Percentiles rank a stretch among this genome's conserved stretches.
Conservation (phyloP, 2,329 filamentous ascomycete genomes). For the Plenodomus tracheiphilus region DNA sequence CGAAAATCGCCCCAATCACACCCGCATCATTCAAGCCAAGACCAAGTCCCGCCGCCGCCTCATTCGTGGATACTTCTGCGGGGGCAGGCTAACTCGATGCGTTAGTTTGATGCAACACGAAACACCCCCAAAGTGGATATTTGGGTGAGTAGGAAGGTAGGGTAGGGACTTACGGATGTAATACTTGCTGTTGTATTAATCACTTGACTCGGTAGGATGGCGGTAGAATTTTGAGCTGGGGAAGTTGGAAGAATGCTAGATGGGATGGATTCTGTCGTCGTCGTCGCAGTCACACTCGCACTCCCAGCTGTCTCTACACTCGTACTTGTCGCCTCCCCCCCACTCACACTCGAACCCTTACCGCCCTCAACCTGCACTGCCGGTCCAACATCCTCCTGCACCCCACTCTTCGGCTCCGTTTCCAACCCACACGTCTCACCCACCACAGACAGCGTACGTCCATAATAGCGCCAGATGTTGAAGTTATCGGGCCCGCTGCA, state of each 20-base stretch:
- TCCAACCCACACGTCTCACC: constrained; percentile 28
- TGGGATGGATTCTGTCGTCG: constrained; percentile 4
- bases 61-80: constrained; percentile 18
- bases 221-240: no score
- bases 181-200: constrained; percentile 9
- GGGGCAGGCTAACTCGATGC: background rate
- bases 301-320: background rate
- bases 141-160: background rate
- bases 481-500: constrained; percentile 49
- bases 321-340: background rate
- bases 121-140: background rate
- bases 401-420: constrained; percentile 21
- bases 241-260: no score
- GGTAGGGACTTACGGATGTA: background rate
- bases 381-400: constrained; percentile 21
- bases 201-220: background rate
- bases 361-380: constrained; percentile 8
- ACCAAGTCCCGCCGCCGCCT: constrained; percentile 10
- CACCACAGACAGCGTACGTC: constrained; percentile 39
- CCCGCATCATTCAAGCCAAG: constrained; percentile 6
- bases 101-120: no score
- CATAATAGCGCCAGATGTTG: constrained; percentile 53
- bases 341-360: no score
- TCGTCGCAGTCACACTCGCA: constrained; percentile 5
- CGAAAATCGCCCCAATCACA: constrained; percentile 19